A percentile compares a stretch with the other conserved stretches of the same genome.
phyloP scores from a whole-genome alignment of 805 yeast genomes.

The Teunomyces gatunensis region DNA sequence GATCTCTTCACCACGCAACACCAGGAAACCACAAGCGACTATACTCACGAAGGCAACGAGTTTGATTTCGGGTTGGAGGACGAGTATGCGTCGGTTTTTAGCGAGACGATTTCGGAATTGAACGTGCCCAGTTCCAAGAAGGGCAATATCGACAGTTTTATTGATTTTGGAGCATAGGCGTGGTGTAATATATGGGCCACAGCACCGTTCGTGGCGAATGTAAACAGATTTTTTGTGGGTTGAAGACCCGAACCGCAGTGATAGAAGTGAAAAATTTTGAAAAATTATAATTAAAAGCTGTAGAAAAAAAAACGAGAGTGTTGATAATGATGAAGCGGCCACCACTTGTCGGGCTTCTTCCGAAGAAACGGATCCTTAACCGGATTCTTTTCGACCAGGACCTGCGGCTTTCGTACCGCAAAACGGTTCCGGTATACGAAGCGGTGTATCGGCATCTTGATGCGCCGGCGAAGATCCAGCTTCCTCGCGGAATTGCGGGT shows the following conservation, averaged over 20 bases:
- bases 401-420: constrained; percentile 51
- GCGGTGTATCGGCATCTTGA: constrained; percentile 49
- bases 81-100: constrained; percentile 3
- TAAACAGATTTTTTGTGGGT: too few relatives aligned
- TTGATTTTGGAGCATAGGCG: constrained; percentile 13
- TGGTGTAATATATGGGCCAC: constrained; percentile 1
- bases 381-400: constrained; percentile 66
- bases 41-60: constrained; percentile 8
- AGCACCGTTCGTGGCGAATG: neutral
- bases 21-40: constrained; percentile 4
- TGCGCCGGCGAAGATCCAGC: constrained; percentile 28
- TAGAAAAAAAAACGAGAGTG: too few relatives aligned
- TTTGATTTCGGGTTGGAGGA: constrained; percentile 7
- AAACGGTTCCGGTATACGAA: constrained; percentile 53
- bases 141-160: constrained; percentile 21
- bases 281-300: too few relatives aligned
- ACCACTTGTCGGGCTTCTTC: constrained; percentile 39
- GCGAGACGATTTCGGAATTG: constrained; percentile 2
- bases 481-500: constrained; percentile 51
- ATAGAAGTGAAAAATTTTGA: neutral
- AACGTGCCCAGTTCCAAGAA: constrained; percentile 8
- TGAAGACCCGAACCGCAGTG: neutral
- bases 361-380: constrained; percentile 56
- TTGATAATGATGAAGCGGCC: constrained; percentile 17
- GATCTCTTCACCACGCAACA: constrained; percentile 1